Evolutionary conservation across 495 filamentous ascomycete genomes (phyloP).

Genomic region (Penicillium diatomitis): DNA sequence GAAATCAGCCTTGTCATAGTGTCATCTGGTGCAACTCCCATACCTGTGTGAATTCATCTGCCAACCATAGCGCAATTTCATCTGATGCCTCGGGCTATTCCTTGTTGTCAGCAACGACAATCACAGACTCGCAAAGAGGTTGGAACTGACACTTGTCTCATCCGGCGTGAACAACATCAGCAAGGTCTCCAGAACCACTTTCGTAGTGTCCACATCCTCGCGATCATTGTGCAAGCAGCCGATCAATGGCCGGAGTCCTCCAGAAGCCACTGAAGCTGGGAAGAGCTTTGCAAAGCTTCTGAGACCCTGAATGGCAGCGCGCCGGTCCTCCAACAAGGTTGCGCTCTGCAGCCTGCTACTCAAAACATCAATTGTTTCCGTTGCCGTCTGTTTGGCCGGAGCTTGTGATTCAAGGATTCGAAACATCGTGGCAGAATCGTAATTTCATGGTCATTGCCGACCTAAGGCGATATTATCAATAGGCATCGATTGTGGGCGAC

Average conservation of each 20-base stretch:
- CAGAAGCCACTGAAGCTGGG: conserved; percentile 92
- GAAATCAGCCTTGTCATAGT: conserved; percentile 31
- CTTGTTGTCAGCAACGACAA: conserved; percentile 16
- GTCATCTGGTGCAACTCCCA: conserved; percentile 5
- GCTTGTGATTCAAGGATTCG: conserved; percentile 76
- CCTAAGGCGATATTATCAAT: conserved; percentile 17
- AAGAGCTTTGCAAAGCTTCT: conserved; percentile 94
- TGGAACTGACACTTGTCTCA: conserved; percentile 49
- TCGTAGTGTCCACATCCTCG: conserved; percentile 94
- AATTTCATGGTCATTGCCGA: conserved; percentile 40
- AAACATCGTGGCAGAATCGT: conserved; percentile 55
- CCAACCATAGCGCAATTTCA: conserved; percentile 92
- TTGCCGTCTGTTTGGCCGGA: conserved; percentile 91
- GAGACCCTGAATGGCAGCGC: conserved; percentile 84
- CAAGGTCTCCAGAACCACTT: conserved; percentile 88
- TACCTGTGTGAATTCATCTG: conserved; percentile 96
- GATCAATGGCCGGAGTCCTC: conserved; percentile 78
- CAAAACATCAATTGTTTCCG: conserved; percentile 82
- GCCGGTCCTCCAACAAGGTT: conserved; percentile 85
- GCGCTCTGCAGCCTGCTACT: conserved; percentile 78
- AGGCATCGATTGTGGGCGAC: conserved; percentile 21
- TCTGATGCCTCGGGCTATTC: conserved; percentile 84
- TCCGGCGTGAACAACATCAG: conserved; percentile 82
- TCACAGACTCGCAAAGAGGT: not conserved
- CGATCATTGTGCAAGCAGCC: conserved; percentile 74